phyloP scores from a whole-genome alignment of 2,329 filamentous ascomycete genomes.

The Sporothrix variecibatus region DNA sequence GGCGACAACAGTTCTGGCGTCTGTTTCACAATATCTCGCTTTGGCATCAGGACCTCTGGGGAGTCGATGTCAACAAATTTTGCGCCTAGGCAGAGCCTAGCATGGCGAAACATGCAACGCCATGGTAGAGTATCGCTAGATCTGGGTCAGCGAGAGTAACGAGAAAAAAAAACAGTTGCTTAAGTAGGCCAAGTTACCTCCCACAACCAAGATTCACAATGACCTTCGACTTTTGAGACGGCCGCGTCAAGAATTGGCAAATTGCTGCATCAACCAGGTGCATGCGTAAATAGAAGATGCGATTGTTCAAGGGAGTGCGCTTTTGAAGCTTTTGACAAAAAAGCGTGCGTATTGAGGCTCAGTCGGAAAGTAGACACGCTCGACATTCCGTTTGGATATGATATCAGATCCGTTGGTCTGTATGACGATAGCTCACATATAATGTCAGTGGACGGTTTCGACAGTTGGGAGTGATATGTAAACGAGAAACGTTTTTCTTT shows the following conservation, averaged over 20 bases:
- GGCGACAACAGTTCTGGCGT: constrained; percentile 61
- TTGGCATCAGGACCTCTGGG: constrained; percentile 73
- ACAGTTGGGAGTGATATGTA: not conserved
- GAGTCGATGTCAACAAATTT: constrained; percentile 87
- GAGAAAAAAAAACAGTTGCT: not conserved
- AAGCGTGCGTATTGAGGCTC: constrained; percentile 84
- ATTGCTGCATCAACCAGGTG: constrained; percentile 77
- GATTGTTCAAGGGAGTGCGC: constrained; percentile 84
- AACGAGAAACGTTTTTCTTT: not conserved
- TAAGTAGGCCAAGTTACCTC: constrained; percentile 59
- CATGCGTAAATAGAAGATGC: constrained; percentile 85
- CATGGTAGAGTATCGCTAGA: constrained; percentile 82
- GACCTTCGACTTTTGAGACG: constrained; percentile 62
- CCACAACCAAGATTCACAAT: constrained; percentile 87
- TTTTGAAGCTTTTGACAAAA: constrained; percentile 85
- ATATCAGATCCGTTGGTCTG: constrained; percentile 91
- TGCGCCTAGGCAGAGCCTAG: constrained; percentile 56
- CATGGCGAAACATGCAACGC: constrained; percentile 72
- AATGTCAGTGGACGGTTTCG: not conserved
- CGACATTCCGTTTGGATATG: constrained; percentile 89
- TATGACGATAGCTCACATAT: not conserved
- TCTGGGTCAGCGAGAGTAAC: not conserved
- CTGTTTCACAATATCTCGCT: constrained; percentile 66
- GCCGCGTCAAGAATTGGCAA: constrained; percentile 64
- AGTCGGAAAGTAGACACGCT: constrained; percentile 75